Conservation (phyloP, 208 protist genomes). For the Phytomonas serpens region DNA sequence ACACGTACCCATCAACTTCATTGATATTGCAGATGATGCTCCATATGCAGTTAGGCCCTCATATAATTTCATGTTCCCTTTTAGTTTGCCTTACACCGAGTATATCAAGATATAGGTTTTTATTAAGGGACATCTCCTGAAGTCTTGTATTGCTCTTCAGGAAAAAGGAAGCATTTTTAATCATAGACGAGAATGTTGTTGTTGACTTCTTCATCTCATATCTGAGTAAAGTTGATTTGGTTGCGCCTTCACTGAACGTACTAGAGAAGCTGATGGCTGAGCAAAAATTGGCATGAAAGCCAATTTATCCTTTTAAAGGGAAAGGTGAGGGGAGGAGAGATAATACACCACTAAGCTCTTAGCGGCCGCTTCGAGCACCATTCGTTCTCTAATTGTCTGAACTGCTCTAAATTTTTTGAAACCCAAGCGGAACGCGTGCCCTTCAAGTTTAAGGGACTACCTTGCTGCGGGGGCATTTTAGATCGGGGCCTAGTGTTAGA, state of each 20-base stretch:
- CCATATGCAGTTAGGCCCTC: not conserved
- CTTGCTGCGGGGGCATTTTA: not conserved
- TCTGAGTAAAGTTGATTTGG: not conserved
- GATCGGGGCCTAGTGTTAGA: not conserved
- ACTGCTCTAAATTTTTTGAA: slow-evolving; percentile 13
- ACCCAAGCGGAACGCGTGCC: slow-evolving; percentile 1
- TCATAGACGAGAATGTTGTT: not conserved
- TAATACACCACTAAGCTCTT: not conserved
- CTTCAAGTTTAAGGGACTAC: not conserved
- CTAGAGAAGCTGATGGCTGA: not conserved
- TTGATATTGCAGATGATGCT: not conserved
- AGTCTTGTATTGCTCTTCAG: not conserved
- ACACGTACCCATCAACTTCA: not conserved
- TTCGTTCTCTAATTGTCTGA: slow-evolving; percentile 25
- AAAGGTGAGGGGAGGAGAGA: not conserved
- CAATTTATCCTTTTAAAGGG: not conserved
- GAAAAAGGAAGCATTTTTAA: not conserved
- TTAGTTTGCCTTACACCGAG: not conserved
- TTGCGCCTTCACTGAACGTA: not conserved
- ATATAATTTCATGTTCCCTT: not conserved
- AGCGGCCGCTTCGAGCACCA: not conserved
- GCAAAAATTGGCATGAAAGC: not conserved
- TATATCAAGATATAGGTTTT: not conserved
- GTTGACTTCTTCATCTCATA: not conserved
- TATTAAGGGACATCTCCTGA: not conserved